Base-by-base conservation (phyloP, 768 basidiomycete species). In the Tulasnella sp. region DNA sequence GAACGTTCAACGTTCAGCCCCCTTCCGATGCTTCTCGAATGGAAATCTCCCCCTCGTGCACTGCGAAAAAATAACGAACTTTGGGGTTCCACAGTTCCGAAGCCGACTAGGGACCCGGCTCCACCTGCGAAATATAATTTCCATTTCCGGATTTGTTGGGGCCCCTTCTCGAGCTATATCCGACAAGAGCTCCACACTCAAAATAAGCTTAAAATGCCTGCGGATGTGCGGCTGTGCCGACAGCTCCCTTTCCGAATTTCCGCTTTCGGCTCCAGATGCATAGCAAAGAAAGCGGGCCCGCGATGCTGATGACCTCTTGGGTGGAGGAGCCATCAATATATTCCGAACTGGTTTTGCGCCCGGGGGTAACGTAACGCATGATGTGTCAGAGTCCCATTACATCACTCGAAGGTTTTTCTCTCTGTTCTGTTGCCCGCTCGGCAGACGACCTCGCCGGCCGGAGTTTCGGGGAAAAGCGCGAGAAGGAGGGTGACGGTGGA, bases 161-260 rank as follows among this genome's bases (percentile, higher is more conserved):
- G 52, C 52, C 52, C 52, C 52, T 14, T 68, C 58, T 27, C 58
- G 7, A 2, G 1, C 24, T 1, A 8, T 14, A 42, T 42, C 56
- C 18, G 56, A 9, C 19, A 9, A 27, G n/a, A 27, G 58, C 62
- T 68, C 62, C 62, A 68, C 62, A 68, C 27, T 68, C 62, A 68
- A 68, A 68, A 18, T 36, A 36, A 68, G 62, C 62, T 68, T 68
- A 68, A 68, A 68, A 68, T 16, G 62, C 62, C 62, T 68, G 62
- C 62, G 62, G 62, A 68, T 68, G 24, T 24, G 52, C 44, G 44
- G 44, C 44, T 44, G 44, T 44, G 44, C 44, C 44, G n/a, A n/a
- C n/a, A n/a, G 42, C 40, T 14, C 9, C 16, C 42, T 42, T 42
- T 24, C 48, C 48, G 48, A 62, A 14, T n/a, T 14, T 62, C 24